phyloP scores from a whole-genome alignment of 1,284 basidiomycete species.

The Golubevia pallescens region DNA sequence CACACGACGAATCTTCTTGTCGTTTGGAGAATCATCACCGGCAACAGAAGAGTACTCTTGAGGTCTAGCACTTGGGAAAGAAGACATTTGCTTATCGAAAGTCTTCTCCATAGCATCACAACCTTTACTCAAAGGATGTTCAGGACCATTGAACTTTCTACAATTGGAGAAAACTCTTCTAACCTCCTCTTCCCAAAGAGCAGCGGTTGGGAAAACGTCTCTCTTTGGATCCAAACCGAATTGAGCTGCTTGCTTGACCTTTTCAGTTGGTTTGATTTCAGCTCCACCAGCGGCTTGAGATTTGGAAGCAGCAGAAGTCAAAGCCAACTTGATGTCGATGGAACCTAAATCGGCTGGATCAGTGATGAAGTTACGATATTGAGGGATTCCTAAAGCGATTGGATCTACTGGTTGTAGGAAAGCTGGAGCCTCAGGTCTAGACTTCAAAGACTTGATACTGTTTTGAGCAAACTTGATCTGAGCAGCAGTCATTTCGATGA shows the following conservation, averaged over 20 bases:
- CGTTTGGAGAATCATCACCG: not conserved
- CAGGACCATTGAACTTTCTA: conserved; percentile 84
- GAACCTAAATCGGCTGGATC: conserved; percentile 95
- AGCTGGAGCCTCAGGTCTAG: conserved; percentile 79
- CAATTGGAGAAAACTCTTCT: conserved; percentile 88
- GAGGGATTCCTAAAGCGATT: conserved; percentile 86
- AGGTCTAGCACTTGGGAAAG: conserved; percentile 29
- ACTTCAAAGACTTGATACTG: conserved; percentile 82
- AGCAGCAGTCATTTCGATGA: conserved; percentile 54
- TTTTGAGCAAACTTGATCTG: conserved; percentile 85
- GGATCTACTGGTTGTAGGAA: conserved; percentile 90
- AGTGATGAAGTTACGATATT: conserved; percentile 85
- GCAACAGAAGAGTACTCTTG: conserved; percentile 5
- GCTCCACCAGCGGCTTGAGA: conserved; percentile 1
- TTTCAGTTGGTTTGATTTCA: conserved; percentile 41
- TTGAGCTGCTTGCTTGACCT: conserved; percentile 16
- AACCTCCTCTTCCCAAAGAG: conserved; percentile 51
- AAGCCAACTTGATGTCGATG: conserved; percentile 77
- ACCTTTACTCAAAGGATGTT: conserved; percentile 79
- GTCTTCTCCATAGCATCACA: conserved; percentile 81
- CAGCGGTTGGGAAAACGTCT: conserved; percentile 39
- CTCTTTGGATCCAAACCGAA: conserved; percentile 29
- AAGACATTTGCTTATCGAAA: conserved; percentile 80
- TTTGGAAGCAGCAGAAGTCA: conserved; percentile 44
- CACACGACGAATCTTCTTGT: not conserved